These are phyloP conservation scores for Chaetomiaceae sp. DNA, from an alignment of 2,329 filamentous ascomycete genomes.

Conservation along the genomic window DNA sequence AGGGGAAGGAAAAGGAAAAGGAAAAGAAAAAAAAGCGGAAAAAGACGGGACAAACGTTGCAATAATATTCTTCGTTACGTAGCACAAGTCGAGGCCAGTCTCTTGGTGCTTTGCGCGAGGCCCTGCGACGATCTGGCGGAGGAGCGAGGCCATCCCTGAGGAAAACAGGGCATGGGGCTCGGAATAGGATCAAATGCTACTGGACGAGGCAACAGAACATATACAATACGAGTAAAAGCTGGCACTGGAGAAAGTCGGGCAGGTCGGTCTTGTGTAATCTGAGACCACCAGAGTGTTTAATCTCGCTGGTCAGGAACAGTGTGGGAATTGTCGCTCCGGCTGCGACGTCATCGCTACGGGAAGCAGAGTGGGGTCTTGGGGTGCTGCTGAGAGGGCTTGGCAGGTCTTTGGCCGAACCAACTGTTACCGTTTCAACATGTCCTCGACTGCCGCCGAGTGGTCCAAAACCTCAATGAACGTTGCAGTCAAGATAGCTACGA, in stretches of 20 bases:
- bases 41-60: constrained; percentile 45
- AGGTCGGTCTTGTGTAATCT: too few relatives aligned
- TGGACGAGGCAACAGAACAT: background rate
- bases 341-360: constrained; percentile 8
- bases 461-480: too few relatives aligned
- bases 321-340: background rate
- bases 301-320: too few relatives aligned
- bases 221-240: too few relatives aligned
- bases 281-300: too few relatives aligned
- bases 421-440: too few relatives aligned
- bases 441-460: too few relatives aligned
- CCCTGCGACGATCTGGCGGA: constrained; percentile 87
- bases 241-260: too few relatives aligned
- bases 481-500: too few relatives aligned
- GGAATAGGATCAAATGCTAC: background rate
- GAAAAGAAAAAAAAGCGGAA: too few relatives aligned
- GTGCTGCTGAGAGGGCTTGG: background rate
- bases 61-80: constrained; percentile 79
- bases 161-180: too few relatives aligned
- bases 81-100: constrained; percentile 88
- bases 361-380: background rate
- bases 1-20: background rate
- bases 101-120: constrained; percentile 80
- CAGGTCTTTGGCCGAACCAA: background rate
- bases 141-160: constrained; percentile 65